A percentile compares a stretch with the other conserved stretches of the same genome.
Conservation (phyloP, 2,329 filamentous ascomycete genomes). For the Colletotrichum simmondsii region DNA sequence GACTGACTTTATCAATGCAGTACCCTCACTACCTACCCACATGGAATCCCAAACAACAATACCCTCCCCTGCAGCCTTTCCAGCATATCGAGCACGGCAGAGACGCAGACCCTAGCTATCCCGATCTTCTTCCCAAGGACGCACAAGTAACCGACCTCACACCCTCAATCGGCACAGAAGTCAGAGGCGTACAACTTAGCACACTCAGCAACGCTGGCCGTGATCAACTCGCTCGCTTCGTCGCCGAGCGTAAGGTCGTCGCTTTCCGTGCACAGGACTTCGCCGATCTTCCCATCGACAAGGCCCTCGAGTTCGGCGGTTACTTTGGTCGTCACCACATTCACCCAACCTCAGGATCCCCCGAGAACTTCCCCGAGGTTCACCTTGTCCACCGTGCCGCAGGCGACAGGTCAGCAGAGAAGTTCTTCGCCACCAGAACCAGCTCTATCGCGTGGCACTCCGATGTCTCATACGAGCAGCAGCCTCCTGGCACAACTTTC, state of each 20-base stretch:
- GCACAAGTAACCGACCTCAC: constrained; percentile 65
- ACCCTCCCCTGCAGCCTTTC: constrained; percentile 69
- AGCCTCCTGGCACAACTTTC: constrained; percentile 91
- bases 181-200: constrained; percentile 72
- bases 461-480: constrained; percentile 87
- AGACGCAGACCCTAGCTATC: constrained; percentile 70
- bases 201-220: constrained; percentile 70
- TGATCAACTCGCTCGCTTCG: constrained; percentile 73
- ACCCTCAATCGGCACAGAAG: constrained; percentile 72
- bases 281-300: constrained; percentile 68
- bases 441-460: constrained; percentile 91
- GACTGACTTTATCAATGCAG: constrained; percentile 16
- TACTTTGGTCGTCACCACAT: constrained; percentile 80
- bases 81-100: constrained; percentile 74
- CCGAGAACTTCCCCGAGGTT: constrained; percentile 72
- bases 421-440: constrained; percentile 75
- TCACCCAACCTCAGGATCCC: constrained; percentile 77
- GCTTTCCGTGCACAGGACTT: constrained; percentile 77
- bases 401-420: constrained; percentile 57
- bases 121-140: constrained; percentile 65
- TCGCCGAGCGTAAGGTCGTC: constrained; percentile 74
- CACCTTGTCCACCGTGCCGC: constrained; percentile 76
- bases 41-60: constrained; percentile 67
- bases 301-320: constrained; percentile 71
- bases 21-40: constrained; percentile 64